Evolutionary conservation across 495 filamentous ascomycete genomes (phyloP), one percentile per base, ranked within the genome.

Genomic region (Neurospora tetrasperma): DNA sequence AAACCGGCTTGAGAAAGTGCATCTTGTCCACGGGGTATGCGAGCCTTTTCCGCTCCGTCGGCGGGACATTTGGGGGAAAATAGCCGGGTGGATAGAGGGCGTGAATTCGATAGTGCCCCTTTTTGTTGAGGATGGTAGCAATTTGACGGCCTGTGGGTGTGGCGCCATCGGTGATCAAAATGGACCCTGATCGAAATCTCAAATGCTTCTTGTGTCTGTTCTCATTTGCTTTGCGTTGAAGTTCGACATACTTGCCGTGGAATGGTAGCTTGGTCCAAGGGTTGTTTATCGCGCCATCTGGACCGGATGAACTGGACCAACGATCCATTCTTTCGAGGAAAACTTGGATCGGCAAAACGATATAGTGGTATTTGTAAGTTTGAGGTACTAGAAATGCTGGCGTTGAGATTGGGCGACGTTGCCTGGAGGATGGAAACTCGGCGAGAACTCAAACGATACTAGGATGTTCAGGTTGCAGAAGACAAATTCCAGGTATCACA

Each of bases 141-240:
- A 73, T 23, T 27, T 66, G 69, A 43, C 23, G 35, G 44, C 69
- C 72, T 0, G 44, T 43, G 18, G 31, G 3, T 3, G 69, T 41
- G 41, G 16, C 42, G 72, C 72, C 72, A 42, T 73, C 69, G 20
- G 69, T 71, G 14, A 73, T 11, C 69, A 73, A 46, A 35, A 73
- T 38, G 10, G 23, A 31, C 54, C 54, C 54, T 31, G 23, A 66
- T 18, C 54, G 14, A 18, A 38, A 8, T 38, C 27, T 38, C 54
- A 66, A 66, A 14, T 66, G 54, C 12, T 12, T 35, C 27, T 35
- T 66, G 54, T 66, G 54, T 16, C 3, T 18, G 27, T 16, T 31
- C 31, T 66, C 27, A 12, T 38, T 18, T 31, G 14, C 27, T 14
- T 38, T 35, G 27, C 54, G 27, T 35, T 38, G 23, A 66, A 3